Base-by-base conservation (phyloP, 2,329 filamentous ascomycete species). In the Dothistroma pini region DNA sequence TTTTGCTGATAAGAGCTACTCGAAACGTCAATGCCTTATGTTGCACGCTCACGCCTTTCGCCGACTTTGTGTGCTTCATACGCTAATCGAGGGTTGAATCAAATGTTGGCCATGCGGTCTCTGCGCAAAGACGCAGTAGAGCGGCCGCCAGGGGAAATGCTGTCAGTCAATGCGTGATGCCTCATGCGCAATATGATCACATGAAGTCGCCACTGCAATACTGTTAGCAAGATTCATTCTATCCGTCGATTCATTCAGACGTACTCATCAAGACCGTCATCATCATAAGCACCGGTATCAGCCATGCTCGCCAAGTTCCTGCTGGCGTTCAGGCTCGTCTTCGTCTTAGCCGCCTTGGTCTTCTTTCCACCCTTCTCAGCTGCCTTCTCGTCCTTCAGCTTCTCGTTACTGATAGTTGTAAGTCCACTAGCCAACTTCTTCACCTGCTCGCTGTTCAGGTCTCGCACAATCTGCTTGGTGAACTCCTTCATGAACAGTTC, bases 341-440 rank as follows among this genome's bases (percentile, higher is more conserved):
- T 99, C 44, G 89, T 96, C 86, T 97, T 97, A 64, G 91, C 89
- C 4, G 93, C 93, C 85, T 97, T 97, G 70, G 83, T 87, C 86
- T 97, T 99, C 89, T 97, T 99, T 72, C 89, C 90, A 58, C 90
- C 88, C 83, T 96, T 97, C 67, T 96, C 91, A 3, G 90, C 86
- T 4, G 89, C 87, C 84, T 97, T 97, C 84, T 99, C 95, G 77
- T 97, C 93, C 82, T 92, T 96, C 89, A 97, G 89, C 84, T 96
- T 97, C 85, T 97, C 95, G 75, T 99, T 99, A 75, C 91, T 85
- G 59, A 96, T 83, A 5, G 92, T 89, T n/a, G 93, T 96, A 72
- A 99, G 79, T 5, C 85, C 84, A 76, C 90, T 96, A 12, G 91
- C 86, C 67, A 96, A 86, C 83, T 97, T 97, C 85, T 97, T 97